phyloP scores from a whole-genome alignment of 495 filamentous ascomycete species.

The Penicillium lagena region DNA sequence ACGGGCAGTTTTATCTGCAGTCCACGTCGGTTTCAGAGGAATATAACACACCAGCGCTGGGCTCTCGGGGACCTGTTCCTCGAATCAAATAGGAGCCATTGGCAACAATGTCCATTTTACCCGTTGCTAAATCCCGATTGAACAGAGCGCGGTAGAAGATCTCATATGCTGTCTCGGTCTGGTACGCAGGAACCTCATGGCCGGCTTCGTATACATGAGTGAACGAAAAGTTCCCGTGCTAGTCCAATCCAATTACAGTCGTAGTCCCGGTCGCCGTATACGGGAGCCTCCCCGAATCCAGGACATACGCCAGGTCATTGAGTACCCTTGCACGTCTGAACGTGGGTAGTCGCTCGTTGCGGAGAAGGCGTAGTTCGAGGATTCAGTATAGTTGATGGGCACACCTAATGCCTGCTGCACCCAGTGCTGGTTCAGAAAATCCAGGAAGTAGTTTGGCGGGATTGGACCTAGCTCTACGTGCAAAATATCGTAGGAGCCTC shows the following conservation, averaged over 20 bases:
- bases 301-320: conserved; percentile 44
- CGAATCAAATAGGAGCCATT: conserved; percentile 38
- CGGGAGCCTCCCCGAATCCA: conserved; percentile 54
- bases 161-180: conserved; percentile 47
- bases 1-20: conserved; percentile 39
- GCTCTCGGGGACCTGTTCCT: conserved; percentile 30
- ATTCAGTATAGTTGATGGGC: conserved; percentile 59
- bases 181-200: conserved; percentile 55
- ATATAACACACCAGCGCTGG: conserved; percentile 44
- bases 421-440: conserved; percentile 56
- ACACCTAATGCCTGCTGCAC: conserved; percentile 61
- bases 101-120: conserved; percentile 29
- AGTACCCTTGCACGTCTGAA: conserved; percentile 43
- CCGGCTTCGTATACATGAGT: conserved; percentile 53
- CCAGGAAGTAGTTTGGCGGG: conserved; percentile 54
- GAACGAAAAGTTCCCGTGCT: conserved; percentile 55
- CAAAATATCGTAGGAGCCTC: conserved; percentile 61
- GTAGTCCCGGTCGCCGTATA: conserved; percentile 61
- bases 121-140: conserved; percentile 51
- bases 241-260: conserved; percentile 50
- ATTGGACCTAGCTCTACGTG: conserved; percentile 50
- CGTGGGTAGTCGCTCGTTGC: conserved; percentile 40
- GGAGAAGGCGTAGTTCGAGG: conserved; percentile 41
- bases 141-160: conserved; percentile 51
- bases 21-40: conserved; percentile 31